Evolutionary conservation across 768 basidiomycete species (phyloP).

Genomic region (Tylopilus rubrobrunneus): DNA sequence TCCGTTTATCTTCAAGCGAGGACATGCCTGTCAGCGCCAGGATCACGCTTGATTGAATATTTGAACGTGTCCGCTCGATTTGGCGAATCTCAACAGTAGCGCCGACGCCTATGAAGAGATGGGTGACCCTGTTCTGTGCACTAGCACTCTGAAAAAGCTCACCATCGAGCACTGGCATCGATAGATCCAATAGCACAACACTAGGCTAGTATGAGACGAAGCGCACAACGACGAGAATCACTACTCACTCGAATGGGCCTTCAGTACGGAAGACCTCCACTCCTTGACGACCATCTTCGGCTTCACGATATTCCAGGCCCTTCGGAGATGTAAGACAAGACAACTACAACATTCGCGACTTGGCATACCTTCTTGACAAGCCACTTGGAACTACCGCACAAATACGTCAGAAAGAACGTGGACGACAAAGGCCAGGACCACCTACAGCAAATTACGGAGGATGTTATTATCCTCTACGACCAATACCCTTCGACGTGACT

Average conservation of each 20-base stretch:
- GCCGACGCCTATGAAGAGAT: constrained; percentile 54
- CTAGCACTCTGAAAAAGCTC: constrained; percentile 11
- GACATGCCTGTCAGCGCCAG: constrained; percentile 93
- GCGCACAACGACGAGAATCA: neutral
- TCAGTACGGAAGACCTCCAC: constrained; percentile 69
- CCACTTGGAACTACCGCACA: constrained; percentile 52
- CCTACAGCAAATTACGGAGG: constrained; percentile 77
- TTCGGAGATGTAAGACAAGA: constrained; percentile 17
- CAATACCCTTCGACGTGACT: constrained; percentile 57
- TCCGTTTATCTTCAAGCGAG: constrained; percentile 85
- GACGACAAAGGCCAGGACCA: constrained; percentile 12
- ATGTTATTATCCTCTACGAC: constrained; percentile 91
- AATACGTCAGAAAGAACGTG: constrained; percentile 8
- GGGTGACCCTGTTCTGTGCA: neutral
- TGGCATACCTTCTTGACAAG: constrained; percentile 48
- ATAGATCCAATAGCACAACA: constrained; percentile 82
- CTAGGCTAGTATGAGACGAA: constrained; percentile 36
- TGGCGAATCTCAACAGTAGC: constrained; percentile 81
- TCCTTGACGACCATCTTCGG: constrained; percentile 81
- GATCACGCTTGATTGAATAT: constrained; percentile 47
- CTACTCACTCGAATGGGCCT: constrained; percentile 81
- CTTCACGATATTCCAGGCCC: constrained; percentile 76
- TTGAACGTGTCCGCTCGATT: constrained; percentile 51
- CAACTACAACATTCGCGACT: neutral
- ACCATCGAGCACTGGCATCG: constrained; percentile 95